phyloP scores from a whole-genome alignment of 208 protist species.

The Leishmania mexicana region DNA sequence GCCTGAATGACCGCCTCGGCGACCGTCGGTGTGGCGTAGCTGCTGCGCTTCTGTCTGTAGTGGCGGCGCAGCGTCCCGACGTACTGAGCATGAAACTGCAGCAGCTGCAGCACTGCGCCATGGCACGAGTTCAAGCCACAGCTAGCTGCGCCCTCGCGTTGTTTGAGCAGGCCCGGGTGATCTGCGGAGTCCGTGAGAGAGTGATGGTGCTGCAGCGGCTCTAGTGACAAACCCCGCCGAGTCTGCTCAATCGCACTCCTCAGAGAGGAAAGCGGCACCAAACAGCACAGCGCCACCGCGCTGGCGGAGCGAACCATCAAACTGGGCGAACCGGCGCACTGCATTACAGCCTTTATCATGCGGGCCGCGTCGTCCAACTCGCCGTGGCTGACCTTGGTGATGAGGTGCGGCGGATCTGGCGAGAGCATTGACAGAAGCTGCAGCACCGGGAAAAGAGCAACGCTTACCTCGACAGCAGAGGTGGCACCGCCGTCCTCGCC shows the following conservation, averaged over 20 bases:
- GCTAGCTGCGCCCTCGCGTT: not conserved
- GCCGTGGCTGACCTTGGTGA: conserved; percentile 23
- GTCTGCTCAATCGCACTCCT: conserved; percentile 13
- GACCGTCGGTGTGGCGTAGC: conserved; percentile 28
- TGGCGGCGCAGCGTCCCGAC: conserved; percentile 62
- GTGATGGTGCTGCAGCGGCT: not conserved
- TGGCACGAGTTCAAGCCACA: conserved; percentile 62
- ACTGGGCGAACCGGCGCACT: conserved; percentile 56
- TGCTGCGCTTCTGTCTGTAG: conserved; percentile 43
- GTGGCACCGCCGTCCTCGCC: not conserved
- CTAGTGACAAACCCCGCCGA: conserved; percentile 17
- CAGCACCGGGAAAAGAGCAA: conserved; percentile 86
- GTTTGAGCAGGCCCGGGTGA: not conserved
- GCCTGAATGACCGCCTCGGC: conserved; percentile 25
- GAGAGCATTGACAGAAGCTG: conserved; percentile 92
- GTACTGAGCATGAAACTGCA: conserved; percentile 79
- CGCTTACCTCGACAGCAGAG: conserved; percentile 21
- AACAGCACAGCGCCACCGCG: conserved; percentile 69
- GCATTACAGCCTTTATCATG: conserved; percentile 62
- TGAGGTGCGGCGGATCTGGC: conserved; percentile 64
- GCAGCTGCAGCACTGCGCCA: conserved; percentile 78
- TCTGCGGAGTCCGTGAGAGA: not conserved
- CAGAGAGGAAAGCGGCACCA: conserved; percentile 55
- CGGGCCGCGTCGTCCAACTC: conserved; percentile 31
- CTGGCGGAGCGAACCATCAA: conserved; percentile 85